These are phyloP conservation scores for Penicillium brasilianum DNA, from an alignment of 2,329 filamentous ascomycete genomes.

Conservation along the genomic window DNA sequence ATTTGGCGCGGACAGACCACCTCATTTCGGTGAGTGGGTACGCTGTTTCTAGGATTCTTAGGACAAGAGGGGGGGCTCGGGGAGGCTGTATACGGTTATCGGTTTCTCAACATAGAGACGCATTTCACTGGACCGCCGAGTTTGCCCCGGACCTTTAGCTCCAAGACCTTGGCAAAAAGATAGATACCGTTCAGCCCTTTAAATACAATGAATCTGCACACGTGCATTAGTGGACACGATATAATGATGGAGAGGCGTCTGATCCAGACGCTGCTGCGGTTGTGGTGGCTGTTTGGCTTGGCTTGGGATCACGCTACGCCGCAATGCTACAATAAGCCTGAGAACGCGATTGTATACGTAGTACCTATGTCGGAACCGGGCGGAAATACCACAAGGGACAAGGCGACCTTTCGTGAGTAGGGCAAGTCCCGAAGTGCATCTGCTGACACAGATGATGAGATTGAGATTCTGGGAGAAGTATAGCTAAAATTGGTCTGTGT, in stretches of 20 bases:
- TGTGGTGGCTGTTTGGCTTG: conserved; percentile 9
- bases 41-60: conserved; percentile 1
- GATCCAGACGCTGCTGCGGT: background rate
- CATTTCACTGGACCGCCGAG: conserved; percentile 9
- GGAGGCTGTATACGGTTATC: conserved; percentile 7
- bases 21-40: conserved; percentile 15
- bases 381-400: conserved; percentile 4
- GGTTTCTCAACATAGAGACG: conserved; percentile 11
- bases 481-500: background rate
- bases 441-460: background rate
- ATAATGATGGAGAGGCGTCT: conserved; percentile 14
- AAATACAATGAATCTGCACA: conserved; percentile 7
- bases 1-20: conserved; percentile 20
- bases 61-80: conserved; percentile 8
- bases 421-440: background rate
- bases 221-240: conserved; percentile 18
- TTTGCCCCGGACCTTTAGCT: conserved; percentile 14
- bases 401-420: background rate
- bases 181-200: conserved; percentile 14
- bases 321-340: background rate
- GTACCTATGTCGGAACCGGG: conserved; percentile 8
- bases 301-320: conserved; percentile 6
- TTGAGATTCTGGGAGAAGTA: background rate
- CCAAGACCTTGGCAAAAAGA: conserved; percentile 16
- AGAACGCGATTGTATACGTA: no score